phyloP scores from a whole-genome alignment of 2,329 filamentous ascomycete species.

The Penicillium griseofulvum region DNA sequence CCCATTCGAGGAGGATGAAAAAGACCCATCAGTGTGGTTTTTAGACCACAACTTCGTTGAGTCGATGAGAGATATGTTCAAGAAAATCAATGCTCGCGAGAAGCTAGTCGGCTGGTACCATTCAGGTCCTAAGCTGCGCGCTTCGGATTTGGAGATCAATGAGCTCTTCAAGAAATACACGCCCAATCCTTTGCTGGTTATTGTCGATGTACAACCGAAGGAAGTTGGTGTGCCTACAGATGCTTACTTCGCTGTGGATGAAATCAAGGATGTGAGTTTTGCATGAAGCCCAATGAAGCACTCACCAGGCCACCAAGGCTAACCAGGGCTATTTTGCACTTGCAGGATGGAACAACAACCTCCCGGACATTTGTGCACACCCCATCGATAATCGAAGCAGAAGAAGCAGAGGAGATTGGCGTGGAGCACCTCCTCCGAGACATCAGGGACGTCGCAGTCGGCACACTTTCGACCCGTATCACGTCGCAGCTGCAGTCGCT shows the following conservation, averaged over 20 bases:
- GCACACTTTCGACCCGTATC: slow-evolving; percentile 92
- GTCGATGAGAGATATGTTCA: slow-evolving; percentile 99
- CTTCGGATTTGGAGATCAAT: slow-evolving; percentile 97
- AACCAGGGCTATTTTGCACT: neutral
- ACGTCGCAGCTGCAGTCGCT: slow-evolving; percentile 97
- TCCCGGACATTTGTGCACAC: slow-evolving; percentile 98
- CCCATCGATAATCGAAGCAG: slow-evolving; percentile 95
- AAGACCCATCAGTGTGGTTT: slow-evolving; percentile 98
- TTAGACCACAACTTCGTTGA: slow-evolving; percentile 99
- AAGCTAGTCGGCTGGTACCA: slow-evolving; percentile 99
- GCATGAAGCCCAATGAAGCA: neutral
- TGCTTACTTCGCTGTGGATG: slow-evolving; percentile 97
- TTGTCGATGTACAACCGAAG: slow-evolving; percentile 97
- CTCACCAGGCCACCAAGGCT: neutral
- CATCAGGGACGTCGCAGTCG: slow-evolving; percentile 95
- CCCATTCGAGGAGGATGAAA: slow-evolving; percentile 98
- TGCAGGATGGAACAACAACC: slow-evolving; percentile 91
- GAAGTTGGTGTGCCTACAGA: slow-evolving; percentile 97
- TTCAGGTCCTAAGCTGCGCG: slow-evolving; percentile 92
- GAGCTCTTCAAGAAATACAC: slow-evolving; percentile 99
- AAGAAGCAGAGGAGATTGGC: slow-evolving; percentile 98
- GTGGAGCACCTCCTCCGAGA: slow-evolving; percentile 97
- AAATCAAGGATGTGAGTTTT: slow-evolving; percentile 90
- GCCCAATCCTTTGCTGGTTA: slow-evolving; percentile 91
- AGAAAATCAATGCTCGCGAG: slow-evolving; percentile 98